Evolutionary conservation across 1,139 yeast species (phyloP).

Genomic region (Spencermartinsiella ligniputridi): DNA sequence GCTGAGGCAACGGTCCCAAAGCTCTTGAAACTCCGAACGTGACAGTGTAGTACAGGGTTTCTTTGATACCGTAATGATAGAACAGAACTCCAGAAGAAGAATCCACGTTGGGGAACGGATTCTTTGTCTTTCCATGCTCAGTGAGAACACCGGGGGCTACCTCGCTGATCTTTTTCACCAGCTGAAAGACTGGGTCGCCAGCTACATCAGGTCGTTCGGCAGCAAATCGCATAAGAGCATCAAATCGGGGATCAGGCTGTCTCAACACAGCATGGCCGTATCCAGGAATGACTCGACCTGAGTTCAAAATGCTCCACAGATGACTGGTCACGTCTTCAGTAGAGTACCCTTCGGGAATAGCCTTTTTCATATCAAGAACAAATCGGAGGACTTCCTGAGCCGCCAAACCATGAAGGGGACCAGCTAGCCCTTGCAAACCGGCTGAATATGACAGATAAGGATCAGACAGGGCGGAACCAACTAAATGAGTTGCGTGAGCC

Average conservation of each 20-base stretch:
- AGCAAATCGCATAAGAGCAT: slow-evolving; percentile 96
- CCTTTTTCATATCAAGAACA: slow-evolving; percentile 76
- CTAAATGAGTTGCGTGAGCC: slow-evolving; percentile 95
- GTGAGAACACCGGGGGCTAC: slow-evolving; percentile 94
- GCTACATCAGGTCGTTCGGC: slow-evolving; percentile 34
- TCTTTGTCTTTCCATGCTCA: slow-evolving; percentile 97
- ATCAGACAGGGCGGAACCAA: slow-evolving; percentile 91
- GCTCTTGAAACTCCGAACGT: slow-evolving; percentile 98
- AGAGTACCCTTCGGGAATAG: slow-evolving; percentile 67
- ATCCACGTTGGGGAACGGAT: slow-evolving; percentile 99
- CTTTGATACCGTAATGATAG: slow-evolving; percentile 95
- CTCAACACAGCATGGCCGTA: slow-evolving; percentile 97
- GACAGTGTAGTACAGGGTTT: slow-evolving; percentile 95
- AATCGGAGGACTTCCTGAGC: slow-evolving; percentile 97
- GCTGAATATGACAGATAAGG: slow-evolving; percentile 92
- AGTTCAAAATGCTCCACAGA: slow-evolving; percentile 86
- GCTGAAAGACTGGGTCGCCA: slow-evolving; percentile 52
- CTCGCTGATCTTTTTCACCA: slow-evolving; percentile 67
- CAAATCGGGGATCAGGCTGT: slow-evolving; percentile 96
- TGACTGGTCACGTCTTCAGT: slow-evolving; percentile 69
- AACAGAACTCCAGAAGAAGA: slow-evolving; percentile 95
- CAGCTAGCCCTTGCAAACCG: slow-evolving; percentile 95
- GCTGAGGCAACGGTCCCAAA: slow-evolving; percentile 94
- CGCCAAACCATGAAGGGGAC: slow-evolving; percentile 97
- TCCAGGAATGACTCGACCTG: slow-evolving; percentile 97